Base-by-base conservation (phyloP, 2,329 filamentous ascomycete species). In the Venturia asperata region DNA sequence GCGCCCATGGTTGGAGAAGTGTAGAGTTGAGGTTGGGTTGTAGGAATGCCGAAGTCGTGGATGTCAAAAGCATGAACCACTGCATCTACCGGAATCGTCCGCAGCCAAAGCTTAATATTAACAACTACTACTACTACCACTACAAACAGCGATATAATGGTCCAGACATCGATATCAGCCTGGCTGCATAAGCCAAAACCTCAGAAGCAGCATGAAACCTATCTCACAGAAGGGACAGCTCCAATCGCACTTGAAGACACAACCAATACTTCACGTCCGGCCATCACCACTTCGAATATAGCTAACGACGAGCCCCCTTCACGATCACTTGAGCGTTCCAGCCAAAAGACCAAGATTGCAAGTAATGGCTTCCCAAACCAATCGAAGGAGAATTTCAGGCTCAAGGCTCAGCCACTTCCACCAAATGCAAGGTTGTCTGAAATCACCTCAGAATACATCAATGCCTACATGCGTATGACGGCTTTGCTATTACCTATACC, bases 401-500 rank as follows among this genome's bases (percentile, higher is more conserved):
- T 11, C 17, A 30, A 43, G 24, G 47, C 66, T 24, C 30, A 47
- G 49, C 15, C 73, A 15, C 73, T 80, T 1, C 75, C 77, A 6
- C 75, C 80, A 11, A 81, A 84, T 68, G 79, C 86, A 67, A 78
- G 81, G 30, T 74, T 87, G 60, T 77, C 80, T 3, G 75, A 80
- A 3, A 77, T 86, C 62, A 80, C 78, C n/a, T 77, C 78, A 43
- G 77, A 77, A 30, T 80, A 85, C 70, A 77, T 87, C 45, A 78
- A 80, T 24, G 79, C 80, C 9, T 79, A 86, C 71, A 82, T 81
- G 70, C 81, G 82, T 21, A 80, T 87, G 39, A 86, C 82, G 62
- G 77, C 79, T 64, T 75, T 86, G 5, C 79, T 86, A 1, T 78
- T 88, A 1, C 85, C 85, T 7, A 83, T 87, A 65, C 79, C 82